Evolutionary conservation across 1,139 yeast genomes (phyloP).

Genomic region (Protomyces lactucae-debilis): DNA sequence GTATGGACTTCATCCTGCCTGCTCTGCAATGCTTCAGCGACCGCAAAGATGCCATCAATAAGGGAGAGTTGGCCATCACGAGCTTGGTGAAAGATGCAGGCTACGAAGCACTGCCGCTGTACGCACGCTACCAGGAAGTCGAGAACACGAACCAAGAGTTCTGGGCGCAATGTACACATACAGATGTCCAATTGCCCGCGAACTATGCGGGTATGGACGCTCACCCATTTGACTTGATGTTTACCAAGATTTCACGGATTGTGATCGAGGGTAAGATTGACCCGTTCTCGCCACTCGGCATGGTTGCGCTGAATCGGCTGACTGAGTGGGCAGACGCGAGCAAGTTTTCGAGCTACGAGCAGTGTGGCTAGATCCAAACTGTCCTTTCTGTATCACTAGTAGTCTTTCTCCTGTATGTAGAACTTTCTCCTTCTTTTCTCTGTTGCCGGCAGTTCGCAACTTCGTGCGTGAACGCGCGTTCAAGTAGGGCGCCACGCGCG

Average conservation of each 20-base stretch:
- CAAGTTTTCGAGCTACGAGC: slow-evolving; percentile 20
- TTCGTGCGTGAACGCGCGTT: too few species aligned
- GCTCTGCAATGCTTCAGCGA: slow-evolving; percentile 1
- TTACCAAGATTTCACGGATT: slow-evolving; percentile 2
- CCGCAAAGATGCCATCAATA: not conserved
- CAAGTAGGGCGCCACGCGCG: too few species aligned
- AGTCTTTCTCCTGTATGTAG: too few species aligned
- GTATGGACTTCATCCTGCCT: slow-evolving; percentile 10
- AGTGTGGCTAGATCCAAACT: not conserved
- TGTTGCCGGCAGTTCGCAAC: too few species aligned
- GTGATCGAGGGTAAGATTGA: not conserved
- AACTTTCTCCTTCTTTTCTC: too few species aligned
- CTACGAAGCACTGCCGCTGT: slow-evolving; percentile 13
- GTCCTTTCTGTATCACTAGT: not conserved
- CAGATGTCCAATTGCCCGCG: slow-evolving; percentile 2
- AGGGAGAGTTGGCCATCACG: slow-evolving; percentile 10
- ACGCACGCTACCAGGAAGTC: not conserved
- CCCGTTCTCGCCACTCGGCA: not conserved
- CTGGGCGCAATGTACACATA: slow-evolving; percentile 6
- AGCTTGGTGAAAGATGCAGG: slow-evolving; percentile 12
- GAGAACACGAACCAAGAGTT: not conserved
- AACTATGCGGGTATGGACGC: slow-evolving; percentile 2
- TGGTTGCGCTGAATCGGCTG: slow-evolving; percentile 1
- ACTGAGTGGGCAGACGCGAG: slow-evolving; percentile 21
- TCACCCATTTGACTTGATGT: slow-evolving; percentile 16